Evolutionary conservation across 2,329 filamentous ascomycete genomes (phyloP), one percentile per base, ranked within the genome.

Genomic region (Nemania serpens): DNA sequence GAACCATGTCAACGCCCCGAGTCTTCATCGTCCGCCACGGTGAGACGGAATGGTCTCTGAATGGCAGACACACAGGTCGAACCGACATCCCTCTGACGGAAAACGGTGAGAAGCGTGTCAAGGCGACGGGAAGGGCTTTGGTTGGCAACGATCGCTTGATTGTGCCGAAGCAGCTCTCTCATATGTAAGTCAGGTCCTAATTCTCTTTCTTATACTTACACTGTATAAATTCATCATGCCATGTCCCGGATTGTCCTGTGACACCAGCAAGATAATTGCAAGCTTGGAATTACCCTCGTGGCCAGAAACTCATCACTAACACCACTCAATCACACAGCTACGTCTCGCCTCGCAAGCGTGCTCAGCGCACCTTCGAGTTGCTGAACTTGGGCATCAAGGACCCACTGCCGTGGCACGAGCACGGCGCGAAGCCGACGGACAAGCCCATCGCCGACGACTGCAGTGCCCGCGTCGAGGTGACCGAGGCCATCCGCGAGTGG

Each of bases 21-120:
- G 88, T 91, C 73, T 94, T 94, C 79, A 86, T 95, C 68, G 79
- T 93, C 74, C 91, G 93, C 69, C 93, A 97, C 73, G 94, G 93
- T 77, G 92, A 97, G 79, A 98, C 93, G 3, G 92, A 96, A 80
- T 98, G 93, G 93, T 96, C 91, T 5, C 86, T 96, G 49, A 89
- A 89, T 68, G 93, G 92, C 58, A 84, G 87, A 54, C 91, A 97
- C 77, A 98, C 94, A 0, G 90, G 93, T 53, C 83, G 81, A 29
- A 91, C 90, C n/a, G 93, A 98, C 71, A 90, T 98, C 3, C 88
- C 92, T 1, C 81, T 97, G 39, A 97, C 93, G 0, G 78, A 82
- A 52, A 90, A 91, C 73, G 94, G 94, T 54, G 90, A 93, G 80
- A 90, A 86, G 74, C 84, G 90, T 62, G 84, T 93, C 60, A 80